A percentile compares a stretch with the other conserved stretches of the same genome.
Evolutionary conservation across 306 rosid genomes (phyloP).

Genomic region (Vigna mungo): DNA sequence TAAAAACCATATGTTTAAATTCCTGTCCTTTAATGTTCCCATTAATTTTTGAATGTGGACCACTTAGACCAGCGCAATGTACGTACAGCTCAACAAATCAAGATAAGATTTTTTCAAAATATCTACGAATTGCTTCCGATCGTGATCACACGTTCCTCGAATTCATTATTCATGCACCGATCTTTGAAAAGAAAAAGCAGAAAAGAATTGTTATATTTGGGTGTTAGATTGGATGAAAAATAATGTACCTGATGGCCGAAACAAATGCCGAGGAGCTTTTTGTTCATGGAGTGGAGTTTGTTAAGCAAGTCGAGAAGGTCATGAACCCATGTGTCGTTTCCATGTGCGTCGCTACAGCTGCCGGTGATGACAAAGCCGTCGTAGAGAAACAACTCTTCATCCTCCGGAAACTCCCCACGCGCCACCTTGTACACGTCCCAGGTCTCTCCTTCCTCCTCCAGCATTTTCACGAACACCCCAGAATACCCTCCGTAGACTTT

Average conservation of each 20-base stretch:
- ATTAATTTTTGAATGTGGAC: neutral
- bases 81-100: neutral
- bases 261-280: slow-evolving; percentile 84
- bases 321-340: slow-evolving; percentile 74
- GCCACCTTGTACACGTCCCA: slow-evolving; percentile 80
- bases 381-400: slow-evolving; percentile 53
- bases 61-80: neutral
- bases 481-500: slow-evolving; percentile 81
- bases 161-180: neutral
- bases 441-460: slow-evolving; percentile 78
- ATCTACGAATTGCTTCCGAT: neutral
- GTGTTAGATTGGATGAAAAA: no score
- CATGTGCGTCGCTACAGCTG: slow-evolving; percentile 84
- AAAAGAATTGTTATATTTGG: no score
- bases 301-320: slow-evolving; percentile 59
- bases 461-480: slow-evolving; percentile 78
- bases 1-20: neutral
- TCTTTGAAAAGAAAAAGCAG: neutral
- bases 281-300: slow-evolving; percentile 64
- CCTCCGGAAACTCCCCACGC: slow-evolving; percentile 69
- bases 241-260: slow-evolving; percentile 82
- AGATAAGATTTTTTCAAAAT: neutral
- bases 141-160: neutral
- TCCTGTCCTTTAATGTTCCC: neutral
- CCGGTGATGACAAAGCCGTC: slow-evolving; percentile 91